phyloP scores from a whole-genome alignment of 2,329 filamentous ascomycete species.

The Bipolaris zeicola region DNA sequence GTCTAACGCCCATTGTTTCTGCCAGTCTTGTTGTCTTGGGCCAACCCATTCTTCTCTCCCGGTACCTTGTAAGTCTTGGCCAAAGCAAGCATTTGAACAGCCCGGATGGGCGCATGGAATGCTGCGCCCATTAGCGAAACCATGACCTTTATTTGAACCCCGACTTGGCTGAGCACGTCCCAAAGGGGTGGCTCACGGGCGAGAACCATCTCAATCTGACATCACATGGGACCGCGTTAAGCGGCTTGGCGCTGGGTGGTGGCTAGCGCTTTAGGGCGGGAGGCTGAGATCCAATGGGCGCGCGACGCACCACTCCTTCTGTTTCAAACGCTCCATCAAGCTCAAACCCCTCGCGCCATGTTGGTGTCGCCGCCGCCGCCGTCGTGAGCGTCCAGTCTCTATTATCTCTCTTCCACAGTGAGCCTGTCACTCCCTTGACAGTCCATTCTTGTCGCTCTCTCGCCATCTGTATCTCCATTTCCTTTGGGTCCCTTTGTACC shows the following conservation, averaged over 20 bases:
- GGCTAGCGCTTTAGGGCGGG: slow-evolving; percentile 13
- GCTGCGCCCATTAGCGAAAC: neutral
- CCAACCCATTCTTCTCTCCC: neutral
- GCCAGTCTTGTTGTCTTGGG: neutral
- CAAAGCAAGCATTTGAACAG: neutral
- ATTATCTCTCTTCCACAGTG: slow-evolving; percentile 29
- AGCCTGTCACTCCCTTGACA: slow-evolving; percentile 41
- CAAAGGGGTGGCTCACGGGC: slow-evolving; percentile 2
- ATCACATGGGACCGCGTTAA: slow-evolving; percentile 15
- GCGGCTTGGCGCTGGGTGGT: slow-evolving; percentile 12
- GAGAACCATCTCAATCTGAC: slow-evolving; percentile 12
- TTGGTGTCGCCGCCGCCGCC: slow-evolving; percentile 19
- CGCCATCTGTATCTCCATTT: slow-evolving; percentile 20
- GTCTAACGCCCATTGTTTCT: neutral
- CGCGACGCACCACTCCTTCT: slow-evolving; percentile 12
- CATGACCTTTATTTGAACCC: neutral
- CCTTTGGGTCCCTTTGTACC: slow-evolving; percentile 33
- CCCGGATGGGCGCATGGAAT: neutral
- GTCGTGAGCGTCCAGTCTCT: slow-evolving; percentile 18
- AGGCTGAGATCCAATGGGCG: slow-evolving; percentile 21
- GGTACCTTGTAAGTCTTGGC: neutral
- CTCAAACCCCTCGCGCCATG: slow-evolving; percentile 23
- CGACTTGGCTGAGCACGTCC: neutral
- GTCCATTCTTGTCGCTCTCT: slow-evolving; percentile 44
- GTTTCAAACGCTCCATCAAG: slow-evolving; percentile 24